Evolutionary conservation across 352 stramenopile species (phyloP), one percentile per base, ranked within the genome.

Genomic region (Proteromonas lacertae): DNA sequence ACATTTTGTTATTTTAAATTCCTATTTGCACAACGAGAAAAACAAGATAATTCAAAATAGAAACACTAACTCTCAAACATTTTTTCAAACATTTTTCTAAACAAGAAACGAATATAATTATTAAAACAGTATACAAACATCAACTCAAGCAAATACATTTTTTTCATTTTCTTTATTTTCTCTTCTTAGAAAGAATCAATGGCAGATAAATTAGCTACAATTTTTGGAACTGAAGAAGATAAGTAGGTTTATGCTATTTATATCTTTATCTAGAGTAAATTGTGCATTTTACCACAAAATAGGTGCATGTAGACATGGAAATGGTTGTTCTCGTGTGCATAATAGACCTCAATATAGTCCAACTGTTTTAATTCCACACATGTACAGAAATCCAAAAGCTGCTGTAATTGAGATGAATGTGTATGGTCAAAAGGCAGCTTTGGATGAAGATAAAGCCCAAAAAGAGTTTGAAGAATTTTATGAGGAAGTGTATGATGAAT

Each of bases 281-380:
- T 99, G 88, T 55, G 81, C 86, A 32, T 99, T 97, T 56, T 99
- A 95, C 57, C 93, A 93, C 59, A 99, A 99, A 64, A 96, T 99
- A 33, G 88, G 86, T 23, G 83, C 83, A 18, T 99, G 88, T 49
- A 66, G 88, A n/a, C 86, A 99, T 47, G 84, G 81, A 12, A 86
- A 97, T 50, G 69, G 79, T 12, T 99, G 88, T 57, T 92, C 74
- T 33, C 67, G 88, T 26, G 59, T 91, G 45, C 88, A 99, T 52
- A 90, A 96, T 61, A 87, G 86, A 49, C 86, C 86, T 2, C 77
- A 88, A 18, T 96, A 97, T 52, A 90, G 66, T 31, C 79, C 91
- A 49, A 97, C 86, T 1, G 78, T 99, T 34, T 53, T 99, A 18
- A 62, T 99, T 44, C 90, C 83, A 46, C 79, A 94, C 53, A 88